phyloP scores from a whole-genome alignment of 108 stramenopile genomes.

The Epipyxis sp. region DNA sequence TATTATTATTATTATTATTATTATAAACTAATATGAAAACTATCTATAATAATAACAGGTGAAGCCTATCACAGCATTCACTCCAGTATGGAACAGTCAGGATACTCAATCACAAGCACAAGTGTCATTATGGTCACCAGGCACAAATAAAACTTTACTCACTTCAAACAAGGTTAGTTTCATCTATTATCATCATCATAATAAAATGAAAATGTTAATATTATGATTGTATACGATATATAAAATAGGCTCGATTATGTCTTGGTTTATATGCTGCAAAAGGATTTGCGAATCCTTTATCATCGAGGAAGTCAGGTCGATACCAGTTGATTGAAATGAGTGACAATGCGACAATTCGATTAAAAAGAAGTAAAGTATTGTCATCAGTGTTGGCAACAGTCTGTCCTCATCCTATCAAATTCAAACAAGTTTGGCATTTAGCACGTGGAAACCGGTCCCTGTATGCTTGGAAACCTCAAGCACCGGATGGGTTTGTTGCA shows the following conservation, averaged over 20 bases:
- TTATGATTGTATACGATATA: not conserved
- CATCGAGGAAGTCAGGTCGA: conserved; percentile 61
- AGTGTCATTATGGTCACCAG: conserved; percentile 87
- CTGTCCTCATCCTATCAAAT: conserved; percentile 87
- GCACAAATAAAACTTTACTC: conserved; percentile 45
- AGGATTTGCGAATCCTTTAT: conserved; percentile 78
- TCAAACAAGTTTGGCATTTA: conserved; percentile 87
- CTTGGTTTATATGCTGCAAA: conserved; percentile 81
- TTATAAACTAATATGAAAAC: too few species aligned
- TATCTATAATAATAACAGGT: too few species aligned
- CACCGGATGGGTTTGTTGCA: conserved; percentile 89
- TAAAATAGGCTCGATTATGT: conserved; percentile 78
- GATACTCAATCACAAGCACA: conserved; percentile 84
- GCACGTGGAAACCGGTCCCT: conserved; percentile 75
- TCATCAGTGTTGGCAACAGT: conserved; percentile 80
- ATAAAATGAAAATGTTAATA: conserved; percentile 39
- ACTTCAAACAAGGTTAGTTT: not conserved
- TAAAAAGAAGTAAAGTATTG: conserved; percentile 83
- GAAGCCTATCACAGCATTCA: conserved; percentile 66
- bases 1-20: too few species aligned
- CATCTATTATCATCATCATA: not conserved
- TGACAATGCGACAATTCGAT: conserved; percentile 81
- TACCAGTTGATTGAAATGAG: conserved; percentile 76
- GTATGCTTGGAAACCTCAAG: conserved; percentile 92
- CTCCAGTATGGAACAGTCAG: conserved; percentile 81